Evolutionary conservation across 371 early-diverging fungal genomes (phyloP).

Genomic region (Paraphysoderma sedebokerense): DNA sequence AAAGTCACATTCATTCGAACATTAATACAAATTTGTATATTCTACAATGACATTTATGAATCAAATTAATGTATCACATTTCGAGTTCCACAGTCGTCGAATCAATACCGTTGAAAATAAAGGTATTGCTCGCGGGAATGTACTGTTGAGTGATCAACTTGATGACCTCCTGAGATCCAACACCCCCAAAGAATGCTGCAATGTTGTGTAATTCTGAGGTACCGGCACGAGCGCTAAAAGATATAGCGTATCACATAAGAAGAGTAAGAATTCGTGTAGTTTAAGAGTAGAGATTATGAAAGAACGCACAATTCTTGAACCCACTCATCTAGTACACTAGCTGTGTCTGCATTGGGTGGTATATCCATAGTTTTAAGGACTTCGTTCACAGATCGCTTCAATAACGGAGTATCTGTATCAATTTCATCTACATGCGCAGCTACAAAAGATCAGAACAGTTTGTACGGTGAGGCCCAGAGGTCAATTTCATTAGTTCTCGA

Average conservation of each 20-base stretch:
- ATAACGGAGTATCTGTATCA: neutral
- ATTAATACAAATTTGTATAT: too few relatives aligned
- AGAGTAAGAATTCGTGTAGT: neutral
- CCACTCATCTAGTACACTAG: slow-evolving; percentile 12
- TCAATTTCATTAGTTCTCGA: too few relatives aligned
- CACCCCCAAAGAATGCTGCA: slow-evolving; percentile 79
- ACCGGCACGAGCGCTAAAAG: slow-evolving; percentile 51
- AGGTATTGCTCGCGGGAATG: slow-evolving; percentile 68
- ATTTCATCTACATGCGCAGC: neutral
- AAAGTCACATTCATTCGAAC: too few relatives aligned
- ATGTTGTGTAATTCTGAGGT: slow-evolving; percentile 60
- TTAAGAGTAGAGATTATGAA: neutral
- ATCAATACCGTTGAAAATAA: slow-evolving; percentile 61
- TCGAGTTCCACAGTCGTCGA: too few relatives aligned
- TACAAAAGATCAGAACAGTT: too few relatives aligned
- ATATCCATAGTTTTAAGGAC: too few relatives aligned
- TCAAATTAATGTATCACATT: too few relatives aligned
- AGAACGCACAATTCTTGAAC: slow-evolving; percentile 24
- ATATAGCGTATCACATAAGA: neutral
- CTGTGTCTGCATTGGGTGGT: too few relatives aligned
- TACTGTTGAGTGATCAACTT: slow-evolving; percentile 86
- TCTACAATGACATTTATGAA: too few relatives aligned
- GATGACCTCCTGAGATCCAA: slow-evolving; percentile 84
- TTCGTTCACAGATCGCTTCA: neutral
- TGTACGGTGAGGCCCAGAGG: too few relatives aligned